A percentile compares a stretch with the other conserved stretches of the same genome.
phyloP scores from a whole-genome alignment of 2,329 filamentous ascomycete genomes.

The Xylaria hypoxylon region DNA sequence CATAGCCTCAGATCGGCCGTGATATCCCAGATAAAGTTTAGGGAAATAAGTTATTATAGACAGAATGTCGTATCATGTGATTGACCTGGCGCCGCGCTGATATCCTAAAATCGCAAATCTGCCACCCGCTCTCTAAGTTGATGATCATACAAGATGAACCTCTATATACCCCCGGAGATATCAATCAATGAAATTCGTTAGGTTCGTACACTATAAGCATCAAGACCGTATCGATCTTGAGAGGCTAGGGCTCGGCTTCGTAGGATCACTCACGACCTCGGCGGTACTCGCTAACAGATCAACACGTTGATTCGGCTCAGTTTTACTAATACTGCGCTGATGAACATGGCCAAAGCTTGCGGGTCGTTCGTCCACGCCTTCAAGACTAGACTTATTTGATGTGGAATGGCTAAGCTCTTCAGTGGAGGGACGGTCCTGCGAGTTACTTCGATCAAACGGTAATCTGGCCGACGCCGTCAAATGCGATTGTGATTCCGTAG shows the following conservation, averaged over 20 bases:
- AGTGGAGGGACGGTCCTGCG: constrained; percentile 63
- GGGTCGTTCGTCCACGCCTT: constrained; percentile 59
- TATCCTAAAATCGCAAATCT: constrained; percentile 35
- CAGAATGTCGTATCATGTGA: constrained; percentile 30
- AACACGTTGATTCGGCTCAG: constrained; percentile 61
- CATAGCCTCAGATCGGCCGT: not conserved
- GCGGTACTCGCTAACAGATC: constrained; percentile 66
- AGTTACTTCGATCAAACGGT: constrained; percentile 69
- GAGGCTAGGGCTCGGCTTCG: constrained; percentile 45
- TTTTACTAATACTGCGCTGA: constrained; percentile 67
- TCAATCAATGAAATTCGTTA: constrained; percentile 38
- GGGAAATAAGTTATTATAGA: constrained; percentile 25
- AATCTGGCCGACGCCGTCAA: constrained; percentile 54
- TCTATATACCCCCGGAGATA: constrained; percentile 32
- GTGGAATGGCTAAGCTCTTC: constrained; percentile 59
- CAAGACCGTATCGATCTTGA: constrained; percentile 25
- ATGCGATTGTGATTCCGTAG: constrained; percentile 25
- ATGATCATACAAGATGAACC: constrained; percentile 36
- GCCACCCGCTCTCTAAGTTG: constrained; percentile 39
- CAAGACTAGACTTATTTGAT: constrained; percentile 47
- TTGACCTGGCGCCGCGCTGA: constrained; percentile 40
- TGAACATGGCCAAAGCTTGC: constrained; percentile 68
- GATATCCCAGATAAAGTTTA: not conserved
- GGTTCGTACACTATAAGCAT: constrained; percentile 33
- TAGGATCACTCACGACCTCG: constrained; percentile 64